Evolutionary conservation across 768 basidiomycete species (phyloP), one percentile per base, ranked within the genome.

Genomic region (button mushroom (Agaricus bisporus)): DNA sequence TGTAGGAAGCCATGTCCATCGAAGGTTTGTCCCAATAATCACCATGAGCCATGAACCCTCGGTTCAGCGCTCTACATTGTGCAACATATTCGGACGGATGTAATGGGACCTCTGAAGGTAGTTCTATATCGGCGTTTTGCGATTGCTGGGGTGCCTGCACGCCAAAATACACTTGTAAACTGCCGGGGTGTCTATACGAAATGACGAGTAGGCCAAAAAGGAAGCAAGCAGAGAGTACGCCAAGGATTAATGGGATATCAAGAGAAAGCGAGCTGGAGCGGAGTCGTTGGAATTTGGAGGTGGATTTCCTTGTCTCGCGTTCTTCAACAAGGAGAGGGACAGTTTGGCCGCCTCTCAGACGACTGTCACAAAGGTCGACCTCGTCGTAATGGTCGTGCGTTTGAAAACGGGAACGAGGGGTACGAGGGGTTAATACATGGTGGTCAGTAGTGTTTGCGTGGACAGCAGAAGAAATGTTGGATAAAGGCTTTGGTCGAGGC

Each of bases 61-160:
- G 55, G 58, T 72, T 68, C 18, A 81, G 57, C 58, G 78, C 80
- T 50, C 69, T 65, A 61, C 86, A 88, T 66, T 86, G 78, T 1
- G 64, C 58, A 15, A 71, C 72, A 64, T 85, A 87, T 67, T 87
- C 72, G 10, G 64, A 59, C 4, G 82, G 76, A 25, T 71, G 74
- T 8, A 86, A 70, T 6, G 81, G 63, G 81, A 81, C 59, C 78
- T 80, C 58, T 71, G 74, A 65, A 82, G 82, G 20, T 79, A 82
- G 25, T 82, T 71, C 49, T 20, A 58, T 47, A 29, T 55, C 50
- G 10, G 58, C 41, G n/a, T 60, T 7, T 45, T 60, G 46, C 50
- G 57, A 53, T n/a, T 46, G 44, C 49, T 32, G 41, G 47, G 59
- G 52, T 17, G 41, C 51, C 44, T 64, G 61, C 42, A 68, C 67